phyloP scores from a whole-genome alignment of 257 asterid species.

The Ilex asprella region DNA sequence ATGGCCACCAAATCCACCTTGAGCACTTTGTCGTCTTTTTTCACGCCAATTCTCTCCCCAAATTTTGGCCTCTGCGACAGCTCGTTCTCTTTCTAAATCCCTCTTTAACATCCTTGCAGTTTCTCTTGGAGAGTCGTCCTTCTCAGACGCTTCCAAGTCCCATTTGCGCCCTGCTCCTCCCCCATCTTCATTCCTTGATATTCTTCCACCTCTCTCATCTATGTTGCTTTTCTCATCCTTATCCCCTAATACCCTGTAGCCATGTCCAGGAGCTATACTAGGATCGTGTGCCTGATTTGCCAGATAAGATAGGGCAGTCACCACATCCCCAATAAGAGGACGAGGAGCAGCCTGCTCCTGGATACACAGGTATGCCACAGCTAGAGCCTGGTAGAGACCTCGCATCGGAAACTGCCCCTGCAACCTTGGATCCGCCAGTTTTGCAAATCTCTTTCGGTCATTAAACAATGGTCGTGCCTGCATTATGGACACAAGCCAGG shows the following conservation, averaged over 20 bases:
- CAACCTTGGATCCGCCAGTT: slow-evolving; percentile 77
- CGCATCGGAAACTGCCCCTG: slow-evolving; percentile 86
- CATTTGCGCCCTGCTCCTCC: slow-evolving; percentile 66
- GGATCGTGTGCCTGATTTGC: slow-evolving; percentile 84
- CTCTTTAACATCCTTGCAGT: slow-evolving; percentile 56
- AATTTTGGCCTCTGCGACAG: slow-evolving; percentile 98
- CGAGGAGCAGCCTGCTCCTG: slow-evolving; percentile 98
- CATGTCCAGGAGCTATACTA: slow-evolving; percentile 16
- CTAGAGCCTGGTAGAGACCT: slow-evolving; percentile 91
- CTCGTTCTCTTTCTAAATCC: slow-evolving; percentile 83
- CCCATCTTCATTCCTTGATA: slow-evolving; percentile 67
- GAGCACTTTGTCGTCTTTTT: slow-evolving; percentile 62
- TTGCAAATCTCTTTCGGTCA: slow-evolving; percentile 77
- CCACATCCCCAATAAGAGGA: slow-evolving; percentile 90
- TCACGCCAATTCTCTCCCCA: slow-evolving; percentile 98
- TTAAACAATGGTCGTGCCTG: slow-evolving; percentile 92
- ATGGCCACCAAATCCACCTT: slow-evolving; percentile 16
- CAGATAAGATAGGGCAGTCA: slow-evolving; percentile 88
- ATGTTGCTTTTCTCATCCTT: slow-evolving; percentile 38
- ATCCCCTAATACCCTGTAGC: slow-evolving; percentile 27
- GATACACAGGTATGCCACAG: slow-evolving; percentile 94
- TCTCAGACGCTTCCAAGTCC: slow-evolving; percentile 78
- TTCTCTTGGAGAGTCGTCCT: slow-evolving; percentile 78
- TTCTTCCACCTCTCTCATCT: slow-evolving; percentile 48
- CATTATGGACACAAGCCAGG: slow-evolving; percentile 5